These are phyloP conservation scores for Tetraselmis striata DNA, from an alignment of 139 green algal species.

Conservation along the genomic window DNA sequence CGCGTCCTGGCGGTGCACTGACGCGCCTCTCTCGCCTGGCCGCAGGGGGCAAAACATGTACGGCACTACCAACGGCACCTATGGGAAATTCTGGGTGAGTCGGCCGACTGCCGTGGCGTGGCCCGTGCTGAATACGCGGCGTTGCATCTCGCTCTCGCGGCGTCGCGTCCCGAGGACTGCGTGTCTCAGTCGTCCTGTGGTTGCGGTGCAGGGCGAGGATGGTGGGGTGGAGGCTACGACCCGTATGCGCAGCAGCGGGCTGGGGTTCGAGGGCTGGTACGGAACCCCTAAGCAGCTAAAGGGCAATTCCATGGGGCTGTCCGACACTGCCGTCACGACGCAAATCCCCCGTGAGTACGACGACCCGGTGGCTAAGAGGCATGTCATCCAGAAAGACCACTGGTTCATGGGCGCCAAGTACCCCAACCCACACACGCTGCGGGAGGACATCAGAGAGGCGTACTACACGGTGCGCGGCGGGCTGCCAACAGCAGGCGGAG, in stretches of 20 bases:
- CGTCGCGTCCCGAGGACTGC: not conserved
- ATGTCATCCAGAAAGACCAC: not conserved
- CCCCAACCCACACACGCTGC: not conserved
- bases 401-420: not conserved
- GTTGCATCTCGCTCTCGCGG: not conserved
- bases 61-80: not conserved
- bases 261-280: not conserved
- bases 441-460: not conserved
- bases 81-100: not conserved
- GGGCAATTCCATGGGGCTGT: not conserved
- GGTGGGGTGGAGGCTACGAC: not conserved
- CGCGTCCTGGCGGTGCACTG: not conserved
- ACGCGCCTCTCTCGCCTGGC: not conserved
- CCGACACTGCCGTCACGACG: not conserved
- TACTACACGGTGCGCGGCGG: not conserved
- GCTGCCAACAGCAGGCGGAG: too few species aligned
- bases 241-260: not conserved
- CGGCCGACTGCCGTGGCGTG: not conserved
- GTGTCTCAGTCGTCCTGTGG: not conserved
- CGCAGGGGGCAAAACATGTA: not conserved
- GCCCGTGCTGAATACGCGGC: not conserved
- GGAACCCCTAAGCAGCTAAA: too few species aligned
- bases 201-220: not conserved
- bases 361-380: not conserved
- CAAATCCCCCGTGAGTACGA: not conserved